Evolutionary conservation across 2,329 filamentous ascomycete genomes (phyloP).

Genomic region (Aspergillus hortae): DNA sequence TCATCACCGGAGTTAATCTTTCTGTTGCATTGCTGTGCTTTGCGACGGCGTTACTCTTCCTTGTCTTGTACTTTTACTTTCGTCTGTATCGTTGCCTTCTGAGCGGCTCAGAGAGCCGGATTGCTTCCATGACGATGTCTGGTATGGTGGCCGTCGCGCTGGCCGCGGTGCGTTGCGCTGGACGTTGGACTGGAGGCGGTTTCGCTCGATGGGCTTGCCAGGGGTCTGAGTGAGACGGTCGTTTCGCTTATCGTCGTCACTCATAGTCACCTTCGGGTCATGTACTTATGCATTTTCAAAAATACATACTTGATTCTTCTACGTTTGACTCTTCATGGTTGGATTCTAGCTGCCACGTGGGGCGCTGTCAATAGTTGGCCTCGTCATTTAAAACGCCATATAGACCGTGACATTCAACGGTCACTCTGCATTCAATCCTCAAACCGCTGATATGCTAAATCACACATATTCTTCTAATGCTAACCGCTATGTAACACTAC

Average conservation of each 20-base stretch:
- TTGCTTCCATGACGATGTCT: background rate
- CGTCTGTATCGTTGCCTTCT: too few species aligned
- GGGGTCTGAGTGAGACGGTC: background rate
- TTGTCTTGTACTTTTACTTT: background rate
- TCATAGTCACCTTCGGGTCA: background rate
- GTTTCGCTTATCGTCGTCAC: background rate
- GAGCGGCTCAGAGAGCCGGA: background rate
- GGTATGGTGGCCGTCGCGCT: background rate
- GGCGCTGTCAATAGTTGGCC: too few species aligned
- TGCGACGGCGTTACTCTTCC: background rate
- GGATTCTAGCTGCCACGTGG: too few species aligned
- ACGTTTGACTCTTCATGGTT: too few species aligned
- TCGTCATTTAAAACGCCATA: too few species aligned
- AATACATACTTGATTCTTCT: too few species aligned
- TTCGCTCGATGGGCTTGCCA: background rate
- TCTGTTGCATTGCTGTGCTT: constrained; percentile 1
- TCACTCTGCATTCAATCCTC: too few species aligned
- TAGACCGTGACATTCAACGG: too few species aligned
- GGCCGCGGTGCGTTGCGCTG: background rate
- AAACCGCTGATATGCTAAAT: too few species aligned
- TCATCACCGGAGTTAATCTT: constrained; percentile 4
- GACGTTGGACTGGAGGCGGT: background rate
- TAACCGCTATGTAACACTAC: too few species aligned
- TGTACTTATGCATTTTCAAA: too few species aligned
- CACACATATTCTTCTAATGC: too few species aligned